These are phyloP conservation scores for Hypoxylon sp. DNA, from an alignment of 2,329 filamentous ascomycete genomes.

Conservation along the genomic window DNA sequence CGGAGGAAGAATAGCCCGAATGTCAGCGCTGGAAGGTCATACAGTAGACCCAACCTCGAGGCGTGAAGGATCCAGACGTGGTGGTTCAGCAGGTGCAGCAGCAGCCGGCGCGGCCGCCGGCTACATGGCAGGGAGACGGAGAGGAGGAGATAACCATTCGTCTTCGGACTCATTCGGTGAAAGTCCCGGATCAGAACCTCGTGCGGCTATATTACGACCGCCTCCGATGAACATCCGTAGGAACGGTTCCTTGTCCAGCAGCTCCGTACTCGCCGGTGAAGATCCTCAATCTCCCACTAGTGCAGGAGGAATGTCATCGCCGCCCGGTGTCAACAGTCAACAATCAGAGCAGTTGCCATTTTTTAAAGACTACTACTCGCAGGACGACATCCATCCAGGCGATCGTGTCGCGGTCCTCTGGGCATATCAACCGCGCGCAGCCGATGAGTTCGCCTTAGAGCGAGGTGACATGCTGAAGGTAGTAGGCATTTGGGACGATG, in stretches of 20 bases:
- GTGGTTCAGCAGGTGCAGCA: conserved; percentile 60
- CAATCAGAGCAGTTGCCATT: conserved; percentile 95
- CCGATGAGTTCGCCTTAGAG: conserved; percentile 92
- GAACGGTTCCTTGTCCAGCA: conserved; percentile 90
- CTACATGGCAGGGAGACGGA: conserved; percentile 60
- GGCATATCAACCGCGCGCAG: conserved; percentile 95
- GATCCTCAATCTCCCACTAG: conserved; percentile 81
- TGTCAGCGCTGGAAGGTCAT: conserved; percentile 90
- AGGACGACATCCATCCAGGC: conserved; percentile 92
- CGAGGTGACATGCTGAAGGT: conserved; percentile 98
- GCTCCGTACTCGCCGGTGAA: conserved; percentile 78
- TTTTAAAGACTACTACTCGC: conserved; percentile 99
- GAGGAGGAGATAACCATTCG: conserved; percentile 67
- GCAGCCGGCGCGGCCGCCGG: conserved; percentile 62
- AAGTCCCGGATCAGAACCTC: conserved; percentile 77
- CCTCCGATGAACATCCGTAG: conserved; percentile 73
- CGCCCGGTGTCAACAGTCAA: conserved; percentile 83
- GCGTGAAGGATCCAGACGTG: conserved; percentile 63
- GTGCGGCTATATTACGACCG: conserved; percentile 67
- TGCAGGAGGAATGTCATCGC: conserved; percentile 82
- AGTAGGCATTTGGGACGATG: conserved; percentile 98
- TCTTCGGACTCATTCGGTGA: conserved; percentile 79
- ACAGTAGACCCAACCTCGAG: conserved; percentile 71
- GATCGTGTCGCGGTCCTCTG: conserved; percentile 92
- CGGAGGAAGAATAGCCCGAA: conserved; percentile 90